Evolutionary conservation across 1,284 basidiomycete species (phyloP).

Genomic region (Cystobasidiaceae sp.): DNA sequence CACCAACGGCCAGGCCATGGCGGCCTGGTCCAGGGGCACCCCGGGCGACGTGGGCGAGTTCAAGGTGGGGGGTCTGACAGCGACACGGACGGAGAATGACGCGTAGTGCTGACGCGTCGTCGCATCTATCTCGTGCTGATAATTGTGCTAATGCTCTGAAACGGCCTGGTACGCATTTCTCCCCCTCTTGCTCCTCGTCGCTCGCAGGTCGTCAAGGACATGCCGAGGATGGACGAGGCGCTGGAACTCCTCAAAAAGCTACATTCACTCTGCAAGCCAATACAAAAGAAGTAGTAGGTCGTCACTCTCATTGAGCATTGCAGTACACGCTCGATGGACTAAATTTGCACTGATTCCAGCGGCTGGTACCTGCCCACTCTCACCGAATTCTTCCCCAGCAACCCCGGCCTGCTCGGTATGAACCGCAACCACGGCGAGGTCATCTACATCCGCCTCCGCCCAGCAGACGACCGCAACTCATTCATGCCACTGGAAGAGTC

Average conservation of each 20-base stretch:
- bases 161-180: too few relatives aligned
- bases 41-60: conserved; percentile 31
- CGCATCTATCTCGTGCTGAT: too few relatives aligned
- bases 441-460: conserved; percentile 72
- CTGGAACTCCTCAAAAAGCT: conserved; percentile 34
- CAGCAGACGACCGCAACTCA: conserved; percentile 59
- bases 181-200: not conserved
- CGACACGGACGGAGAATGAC: not conserved
- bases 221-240: conserved; percentile 36
- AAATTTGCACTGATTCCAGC: too few relatives aligned
- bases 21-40: not conserved
- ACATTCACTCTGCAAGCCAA: conserved; percentile 13
- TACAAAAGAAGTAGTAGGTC: conserved; percentile 3
- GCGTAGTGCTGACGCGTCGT: too few relatives aligned
- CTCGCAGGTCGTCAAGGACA: conserved; percentile 32
- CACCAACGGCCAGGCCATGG: conserved; percentile 9
- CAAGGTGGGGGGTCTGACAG: conserved; percentile 7
- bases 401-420: conserved; percentile 66
- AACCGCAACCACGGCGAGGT: conserved; percentile 69
- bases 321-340: too few relatives aligned
- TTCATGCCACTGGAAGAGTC: conserved; percentile 68
- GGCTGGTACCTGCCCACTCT: conserved; percentile 59
- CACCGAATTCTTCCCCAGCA: conserved; percentile 76
- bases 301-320: too few relatives aligned
- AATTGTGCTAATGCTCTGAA: too few relatives aligned